Evolutionary conservation across 768 basidiomycete species (phyloP), one percentile per base, ranked within the genome.

Genomic region (Phylloporus arenicola): DNA sequence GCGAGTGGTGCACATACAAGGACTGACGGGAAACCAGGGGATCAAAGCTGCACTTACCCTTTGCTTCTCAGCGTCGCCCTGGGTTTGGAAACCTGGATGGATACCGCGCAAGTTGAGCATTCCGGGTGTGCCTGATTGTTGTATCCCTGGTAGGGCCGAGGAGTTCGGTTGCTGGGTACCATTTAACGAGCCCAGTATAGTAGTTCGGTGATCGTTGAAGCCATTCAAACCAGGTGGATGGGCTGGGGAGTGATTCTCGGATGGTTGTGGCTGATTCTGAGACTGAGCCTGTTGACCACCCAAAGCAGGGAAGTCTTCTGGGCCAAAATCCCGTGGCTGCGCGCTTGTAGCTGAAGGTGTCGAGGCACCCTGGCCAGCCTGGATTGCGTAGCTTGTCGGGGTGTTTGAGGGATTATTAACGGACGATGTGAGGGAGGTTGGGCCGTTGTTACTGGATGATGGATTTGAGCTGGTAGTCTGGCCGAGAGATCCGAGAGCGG

Each of bases 241-340:
- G 30, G 72, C 56, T 20, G 58, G 63, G 8, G 64, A 62, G 48
- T 64, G 67, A 2, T 57, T 62, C 20, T 72, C 71, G 11, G 69
- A 49, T 12, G 62, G 60, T n/a, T 65, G 62, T 24, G 62, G 58
- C 35, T 64, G 64, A 48, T 60, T 67, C 53, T 69, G 58, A 27
- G 59, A 60, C 44, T 60, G 63, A 3, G 55, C 76, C 51, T 73
- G 69, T 57, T 79, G 83, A 46, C 84, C 86, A 11, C 89, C 86
- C 24, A 93, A 72, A 16, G 91, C 91, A 45, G 91, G 91, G 65
- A 93, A 92, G 71, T 93, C 91, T 57, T 92, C 89, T 35, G 84
- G 81, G n/a, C 85, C 86, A 53, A 92, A 88, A 65, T 67, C 71
- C 64, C 51, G 55, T 14, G 40, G 48, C 41, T 63, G 65, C 6